Evolutionary conservation across 73 alveolate species (phyloP).

Genomic region (Loxodes magnus): DNA sequence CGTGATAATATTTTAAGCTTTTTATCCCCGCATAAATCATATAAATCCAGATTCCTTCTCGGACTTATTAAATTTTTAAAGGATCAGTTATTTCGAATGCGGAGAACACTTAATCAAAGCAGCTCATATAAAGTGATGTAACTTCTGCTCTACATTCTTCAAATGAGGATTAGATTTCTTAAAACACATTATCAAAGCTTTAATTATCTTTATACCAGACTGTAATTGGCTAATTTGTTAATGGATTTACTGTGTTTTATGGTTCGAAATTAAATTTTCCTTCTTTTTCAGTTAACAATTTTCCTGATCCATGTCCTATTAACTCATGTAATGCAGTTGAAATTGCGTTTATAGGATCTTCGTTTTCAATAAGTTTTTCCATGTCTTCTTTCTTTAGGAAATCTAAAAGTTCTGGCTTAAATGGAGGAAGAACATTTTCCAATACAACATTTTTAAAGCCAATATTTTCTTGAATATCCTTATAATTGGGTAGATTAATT

Average conservation of each 20-base stretch:
- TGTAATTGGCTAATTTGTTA: conserved; percentile 62
- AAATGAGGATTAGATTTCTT: conserved; percentile 59
- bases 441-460: conserved; percentile 88
- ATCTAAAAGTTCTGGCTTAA: conserved; percentile 40
- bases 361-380: conserved; percentile 39
- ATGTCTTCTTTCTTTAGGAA: conserved; percentile 56
- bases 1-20: conserved; percentile 52
- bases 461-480: conserved; percentile 66
- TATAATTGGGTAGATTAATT: conserved; percentile 87
- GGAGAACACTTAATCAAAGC: conserved; percentile 60
- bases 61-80: conserved; percentile 49
- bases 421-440: conserved; percentile 54
- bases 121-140: conserved; percentile 75
- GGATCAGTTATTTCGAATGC: conserved; percentile 50
- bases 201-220: conserved; percentile 66
- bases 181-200: conserved; percentile 86
- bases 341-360: conserved; percentile 43
- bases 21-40: conserved; percentile 47
- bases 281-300: conserved; percentile 50
- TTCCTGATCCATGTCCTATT: conserved; percentile 91
- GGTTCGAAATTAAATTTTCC: conserved; percentile 60
- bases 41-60: conserved; percentile 55
- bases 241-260: conserved; percentile 71
- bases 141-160: conserved; percentile 94
- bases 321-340: conserved; percentile 85